phyloP scores from a whole-genome alignment of 2,329 filamentous ascomycete genomes.

The Apiospora hydei region DNA sequence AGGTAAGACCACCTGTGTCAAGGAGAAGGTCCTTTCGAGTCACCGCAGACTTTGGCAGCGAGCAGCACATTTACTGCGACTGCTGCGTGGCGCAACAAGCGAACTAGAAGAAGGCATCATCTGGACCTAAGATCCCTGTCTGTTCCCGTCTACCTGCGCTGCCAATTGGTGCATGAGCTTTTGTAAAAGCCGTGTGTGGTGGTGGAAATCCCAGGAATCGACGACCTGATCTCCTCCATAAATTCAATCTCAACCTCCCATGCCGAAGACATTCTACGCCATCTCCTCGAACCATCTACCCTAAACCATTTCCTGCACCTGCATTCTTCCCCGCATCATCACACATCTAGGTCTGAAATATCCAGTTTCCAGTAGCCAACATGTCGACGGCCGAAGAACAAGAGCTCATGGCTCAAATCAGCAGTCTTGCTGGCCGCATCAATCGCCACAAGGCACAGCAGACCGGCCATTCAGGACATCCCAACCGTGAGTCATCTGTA shows the following conservation, averaged over 20 bases:
- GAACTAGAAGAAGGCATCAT: neutral
- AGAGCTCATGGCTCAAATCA: slow-evolving; percentile 62
- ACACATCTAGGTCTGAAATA: slow-evolving; percentile 3
- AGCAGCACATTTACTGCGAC: neutral
- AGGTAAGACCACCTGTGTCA: neutral
- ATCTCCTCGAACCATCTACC: slow-evolving; percentile 9
- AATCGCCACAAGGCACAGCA: slow-evolving; percentile 78
- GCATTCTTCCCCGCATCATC: slow-evolving; percentile 3
- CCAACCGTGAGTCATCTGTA: neutral
- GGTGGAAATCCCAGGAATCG: slow-evolving; percentile 15
- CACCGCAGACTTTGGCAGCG: neutral
- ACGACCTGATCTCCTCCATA: neutral
- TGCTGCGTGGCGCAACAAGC: neutral
- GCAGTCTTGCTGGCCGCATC: slow-evolving; percentile 69
- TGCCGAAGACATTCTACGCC: neutral
- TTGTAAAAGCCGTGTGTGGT: neutral
- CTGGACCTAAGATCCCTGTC: neutral
- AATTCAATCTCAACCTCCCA: neutral
- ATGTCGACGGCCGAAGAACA: slow-evolving; percentile 52
- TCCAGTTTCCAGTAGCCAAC: slow-evolving; percentile 26
- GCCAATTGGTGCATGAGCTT: slow-evolving; percentile 5
- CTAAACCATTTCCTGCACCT: neutral
- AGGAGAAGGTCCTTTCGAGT: neutral
- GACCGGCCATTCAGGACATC: slow-evolving; percentile 41
- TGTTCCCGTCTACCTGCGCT: neutral